A percentile compares a stretch with the other conserved stretches of the same genome.
phyloP scores from a whole-genome alignment of 2,329 filamentous ascomycete genomes.

The Claviceps sp. region DNA sequence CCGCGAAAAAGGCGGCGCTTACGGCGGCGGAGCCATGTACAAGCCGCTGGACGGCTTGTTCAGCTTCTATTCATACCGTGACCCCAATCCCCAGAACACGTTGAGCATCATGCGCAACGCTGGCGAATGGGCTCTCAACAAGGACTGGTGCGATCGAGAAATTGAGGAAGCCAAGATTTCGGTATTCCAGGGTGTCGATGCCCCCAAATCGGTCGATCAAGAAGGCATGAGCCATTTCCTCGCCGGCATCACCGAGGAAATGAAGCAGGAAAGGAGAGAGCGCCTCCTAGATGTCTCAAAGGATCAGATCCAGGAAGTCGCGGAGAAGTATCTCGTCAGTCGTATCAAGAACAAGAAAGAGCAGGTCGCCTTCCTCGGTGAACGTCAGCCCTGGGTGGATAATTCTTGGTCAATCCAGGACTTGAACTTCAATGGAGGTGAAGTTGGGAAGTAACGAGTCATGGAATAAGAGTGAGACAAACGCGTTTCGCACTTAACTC shows the following conservation, averaged over 20 bases:
- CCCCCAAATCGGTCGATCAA: constrained; percentile 71
- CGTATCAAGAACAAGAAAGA: constrained; percentile 45
- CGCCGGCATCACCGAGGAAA: constrained; percentile 71
- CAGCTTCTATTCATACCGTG: constrained; percentile 91
- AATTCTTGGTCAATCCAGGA: constrained; percentile 62
- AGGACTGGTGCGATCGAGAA: constrained; percentile 69
- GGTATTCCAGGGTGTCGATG: constrained; percentile 85
- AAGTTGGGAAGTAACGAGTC: not conserved
- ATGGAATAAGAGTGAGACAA: not conserved
- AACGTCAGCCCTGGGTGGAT: constrained; percentile 69
- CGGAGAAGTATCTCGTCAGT: constrained; percentile 69
- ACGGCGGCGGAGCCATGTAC: constrained; percentile 81
- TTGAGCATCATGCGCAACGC: constrained; percentile 72
- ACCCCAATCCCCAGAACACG: constrained; percentile 86
- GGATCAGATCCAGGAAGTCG: constrained; percentile 66
- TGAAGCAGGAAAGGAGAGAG: constrained; percentile 75
- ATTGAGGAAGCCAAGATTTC: constrained; percentile 93
- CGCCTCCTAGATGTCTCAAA: constrained; percentile 75
- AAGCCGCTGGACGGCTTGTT: constrained; percentile 73
- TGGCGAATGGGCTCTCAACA: constrained; percentile 70
- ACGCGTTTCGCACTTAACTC: not conserved
- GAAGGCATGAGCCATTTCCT: constrained; percentile 83
- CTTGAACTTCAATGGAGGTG: constrained; percentile 41
- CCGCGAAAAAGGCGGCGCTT: constrained; percentile 91
- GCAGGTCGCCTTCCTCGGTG: constrained; percentile 63